A percentile compares a stretch with the other conserved stretches of the same genome.
Evolutionary conservation across 805 yeast species (phyloP).

Genomic region (Metahyphopichia silvanorum): DNA sequence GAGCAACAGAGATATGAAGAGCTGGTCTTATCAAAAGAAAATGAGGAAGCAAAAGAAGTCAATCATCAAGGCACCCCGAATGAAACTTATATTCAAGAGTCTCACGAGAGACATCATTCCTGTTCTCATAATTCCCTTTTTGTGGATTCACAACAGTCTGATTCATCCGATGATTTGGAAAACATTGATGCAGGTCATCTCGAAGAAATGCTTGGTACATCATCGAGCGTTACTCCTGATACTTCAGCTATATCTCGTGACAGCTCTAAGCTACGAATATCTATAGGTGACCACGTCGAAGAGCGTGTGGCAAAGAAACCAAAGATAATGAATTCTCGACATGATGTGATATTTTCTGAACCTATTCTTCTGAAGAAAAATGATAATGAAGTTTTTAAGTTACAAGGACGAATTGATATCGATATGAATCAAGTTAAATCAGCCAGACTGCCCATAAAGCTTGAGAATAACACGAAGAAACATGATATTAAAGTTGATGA

Average conservation of each 20-base stretch:
- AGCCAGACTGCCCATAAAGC: not conserved
- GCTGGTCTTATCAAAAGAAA: too few relatives aligned
- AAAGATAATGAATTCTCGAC: not conserved
- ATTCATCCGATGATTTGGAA: constrained; percentile 5
- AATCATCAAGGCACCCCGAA: too few relatives aligned
- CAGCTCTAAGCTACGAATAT: constrained; percentile 1
- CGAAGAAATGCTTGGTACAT: not conserved
- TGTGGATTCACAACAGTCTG: too few relatives aligned
- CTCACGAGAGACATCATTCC: too few relatives aligned
- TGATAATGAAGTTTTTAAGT: not conserved
- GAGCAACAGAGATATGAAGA: too few relatives aligned
- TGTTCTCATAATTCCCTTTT: too few relatives aligned
- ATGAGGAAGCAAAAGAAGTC: too few relatives aligned
- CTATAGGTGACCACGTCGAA: constrained; percentile 5
- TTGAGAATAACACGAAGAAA: not conserved
- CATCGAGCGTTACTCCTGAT: not conserved
- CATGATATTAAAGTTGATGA: constrained; percentile 28
- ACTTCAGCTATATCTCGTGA: not conserved
- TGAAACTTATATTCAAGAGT: too few relatives aligned
- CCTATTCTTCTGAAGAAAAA: not conserved
- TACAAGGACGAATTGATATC: not conserved
- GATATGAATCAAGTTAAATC: not conserved
- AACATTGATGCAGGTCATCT: not conserved
- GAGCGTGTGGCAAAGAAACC: constrained; percentile 5
- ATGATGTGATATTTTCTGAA: constrained; percentile 1